These are phyloP conservation scores for Mortierella sp. DNA, from an alignment of 371 early-diverging fungal species.

Conservation along the genomic window DNA sequence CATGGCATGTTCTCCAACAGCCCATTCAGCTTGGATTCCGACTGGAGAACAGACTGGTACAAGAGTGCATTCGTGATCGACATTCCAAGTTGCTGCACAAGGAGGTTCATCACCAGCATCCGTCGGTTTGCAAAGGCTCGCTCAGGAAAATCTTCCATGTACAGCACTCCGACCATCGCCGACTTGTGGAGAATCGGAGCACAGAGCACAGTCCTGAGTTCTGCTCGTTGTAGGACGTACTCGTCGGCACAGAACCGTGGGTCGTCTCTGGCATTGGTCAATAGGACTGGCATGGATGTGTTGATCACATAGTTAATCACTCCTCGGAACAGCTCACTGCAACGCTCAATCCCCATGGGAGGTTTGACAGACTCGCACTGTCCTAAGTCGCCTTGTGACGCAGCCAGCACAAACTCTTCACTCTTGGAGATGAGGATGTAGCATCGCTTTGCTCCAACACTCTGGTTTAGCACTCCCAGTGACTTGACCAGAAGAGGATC, in stretches of 20 bases:
- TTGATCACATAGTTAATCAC: conserved; percentile 19
- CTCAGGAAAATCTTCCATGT: conserved; percentile 56
- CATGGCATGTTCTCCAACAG: conserved; percentile 51
- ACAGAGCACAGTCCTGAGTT: conserved; percentile 58
- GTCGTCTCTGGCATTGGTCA: conserved; percentile 12
- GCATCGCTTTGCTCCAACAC: conserved; percentile 9
- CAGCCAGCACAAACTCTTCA: conserved; percentile 3
- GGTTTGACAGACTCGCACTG: conserved; percentile 9
- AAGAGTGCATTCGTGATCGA: conserved; percentile 67
- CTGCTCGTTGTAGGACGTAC: conserved; percentile 36
- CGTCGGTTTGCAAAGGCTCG: conserved; percentile 64
- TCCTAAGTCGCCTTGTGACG: conserved; percentile 8
- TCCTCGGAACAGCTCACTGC: conserved; percentile 3
- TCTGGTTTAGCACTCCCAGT: conserved; percentile 10
- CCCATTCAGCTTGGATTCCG: conserved; percentile 46
- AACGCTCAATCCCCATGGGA: conserved; percentile 6
- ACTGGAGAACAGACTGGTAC: conserved; percentile 54
- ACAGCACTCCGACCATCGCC: conserved; percentile 55
- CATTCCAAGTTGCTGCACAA: conserved; percentile 70
- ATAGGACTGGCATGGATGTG: background rate
- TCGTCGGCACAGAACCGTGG: conserved; percentile 12
- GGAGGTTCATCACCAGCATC: conserved; percentile 62
- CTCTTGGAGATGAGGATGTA: conserved; percentile 7
- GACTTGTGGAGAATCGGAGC: conserved; percentile 60
- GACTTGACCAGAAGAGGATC: conserved; percentile 7